These are phyloP conservation scores for Omphalotus guepiniiformis DNA, from an alignment of 768 basidiomycete genomes.

Conservation along the genomic window DNA sequence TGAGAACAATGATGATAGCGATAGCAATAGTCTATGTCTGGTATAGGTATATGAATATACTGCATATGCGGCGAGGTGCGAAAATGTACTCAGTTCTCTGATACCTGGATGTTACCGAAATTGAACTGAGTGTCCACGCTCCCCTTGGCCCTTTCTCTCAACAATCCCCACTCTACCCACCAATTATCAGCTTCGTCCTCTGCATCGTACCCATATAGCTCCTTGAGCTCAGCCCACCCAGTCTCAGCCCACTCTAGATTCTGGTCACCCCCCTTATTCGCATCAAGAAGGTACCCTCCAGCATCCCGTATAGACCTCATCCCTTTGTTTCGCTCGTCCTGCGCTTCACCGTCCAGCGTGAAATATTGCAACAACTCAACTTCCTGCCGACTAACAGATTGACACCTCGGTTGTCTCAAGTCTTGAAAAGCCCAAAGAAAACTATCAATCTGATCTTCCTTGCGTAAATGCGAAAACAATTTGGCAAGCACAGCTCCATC, in stretches of 20 bases:
- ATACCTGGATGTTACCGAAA: too few species aligned
- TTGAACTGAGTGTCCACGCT: too few species aligned
- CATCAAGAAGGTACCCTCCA: too few species aligned
- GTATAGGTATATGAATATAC: too few species aligned
- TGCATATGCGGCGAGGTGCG: too few species aligned
- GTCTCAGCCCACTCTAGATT: too few species aligned
- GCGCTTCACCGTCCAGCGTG: constrained; percentile 34
- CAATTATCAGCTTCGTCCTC: constrained; percentile 30
- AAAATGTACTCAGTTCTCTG: too few species aligned
- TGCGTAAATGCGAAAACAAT: constrained; percentile 51
- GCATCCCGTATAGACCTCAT: constrained; percentile 29
- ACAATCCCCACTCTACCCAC: constrained; percentile 16
- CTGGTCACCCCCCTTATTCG: too few species aligned
- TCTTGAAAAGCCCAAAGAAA: constrained; percentile 55
- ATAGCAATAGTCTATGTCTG: too few species aligned
- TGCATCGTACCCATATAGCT: constrained; percentile 34
- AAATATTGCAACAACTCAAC: constrained; percentile 40
- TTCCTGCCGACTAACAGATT: constrained; percentile 38
- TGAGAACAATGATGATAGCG: too few species aligned
- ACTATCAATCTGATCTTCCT: constrained; percentile 36
- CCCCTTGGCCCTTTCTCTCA: constrained; percentile 34
- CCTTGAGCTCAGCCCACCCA: constrained; percentile 35
- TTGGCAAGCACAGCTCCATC: constrained; percentile 58
- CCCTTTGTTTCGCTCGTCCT: constrained; percentile 37
- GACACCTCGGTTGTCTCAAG: constrained; percentile 45